Percentiles rank a stretch among this genome's conserved stretches.
phyloP scores from a whole-genome alignment of 2,329 filamentous ascomycete species.

The Aspergillus sp. region DNA sequence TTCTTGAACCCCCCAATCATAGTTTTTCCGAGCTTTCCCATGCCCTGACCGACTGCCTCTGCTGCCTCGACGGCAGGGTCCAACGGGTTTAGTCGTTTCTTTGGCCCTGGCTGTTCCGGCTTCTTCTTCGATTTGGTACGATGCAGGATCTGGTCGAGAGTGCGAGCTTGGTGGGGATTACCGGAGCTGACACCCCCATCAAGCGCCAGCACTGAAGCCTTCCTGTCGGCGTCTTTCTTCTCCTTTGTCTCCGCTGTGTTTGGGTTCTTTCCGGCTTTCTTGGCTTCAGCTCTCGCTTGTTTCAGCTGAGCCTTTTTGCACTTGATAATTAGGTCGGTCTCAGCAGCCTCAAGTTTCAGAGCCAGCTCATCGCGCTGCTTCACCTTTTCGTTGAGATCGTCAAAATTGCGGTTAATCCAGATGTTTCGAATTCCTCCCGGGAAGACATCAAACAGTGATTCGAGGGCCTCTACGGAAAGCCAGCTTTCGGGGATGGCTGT shows the following conservation, averaged over 20 bases:
- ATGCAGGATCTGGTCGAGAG: conserved; percentile 49
- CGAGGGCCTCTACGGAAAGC: conserved; percentile 79
- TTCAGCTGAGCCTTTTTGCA: conserved; percentile 81
- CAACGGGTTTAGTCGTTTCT: conserved; percentile 29
- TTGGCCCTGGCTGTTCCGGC: conserved; percentile 16
- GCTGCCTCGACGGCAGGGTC: conserved; percentile 55
- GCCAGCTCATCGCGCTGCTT: conserved; percentile 72
- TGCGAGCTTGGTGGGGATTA: conserved; percentile 59
- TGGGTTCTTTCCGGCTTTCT: conserved; percentile 56
- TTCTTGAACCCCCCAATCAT: conserved; percentile 48
- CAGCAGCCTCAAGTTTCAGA: conserved; percentile 71
- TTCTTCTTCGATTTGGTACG: conserved; percentile 17
- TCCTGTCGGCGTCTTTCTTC: conserved; percentile 54
- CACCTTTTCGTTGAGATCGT: conserved; percentile 81
- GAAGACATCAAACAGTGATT: conserved; percentile 89
- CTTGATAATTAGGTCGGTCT: conserved; percentile 78
- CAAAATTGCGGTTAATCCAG: conserved; percentile 92
- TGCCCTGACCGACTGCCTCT: conserved; percentile 53
- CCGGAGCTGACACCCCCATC: conserved; percentile 57
- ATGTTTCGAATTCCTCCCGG: conserved; percentile 93
- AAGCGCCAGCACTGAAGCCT: conserved; percentile 47
- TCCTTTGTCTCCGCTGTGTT: conserved; percentile 42
- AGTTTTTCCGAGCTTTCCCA: conserved; percentile 48
- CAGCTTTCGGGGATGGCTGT: conserved; percentile 88
- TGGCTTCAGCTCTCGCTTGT: conserved; percentile 63